Conservation (phyloP, 1,284 basidiomycete species). For the Apiotrichum gamsii region DNA sequence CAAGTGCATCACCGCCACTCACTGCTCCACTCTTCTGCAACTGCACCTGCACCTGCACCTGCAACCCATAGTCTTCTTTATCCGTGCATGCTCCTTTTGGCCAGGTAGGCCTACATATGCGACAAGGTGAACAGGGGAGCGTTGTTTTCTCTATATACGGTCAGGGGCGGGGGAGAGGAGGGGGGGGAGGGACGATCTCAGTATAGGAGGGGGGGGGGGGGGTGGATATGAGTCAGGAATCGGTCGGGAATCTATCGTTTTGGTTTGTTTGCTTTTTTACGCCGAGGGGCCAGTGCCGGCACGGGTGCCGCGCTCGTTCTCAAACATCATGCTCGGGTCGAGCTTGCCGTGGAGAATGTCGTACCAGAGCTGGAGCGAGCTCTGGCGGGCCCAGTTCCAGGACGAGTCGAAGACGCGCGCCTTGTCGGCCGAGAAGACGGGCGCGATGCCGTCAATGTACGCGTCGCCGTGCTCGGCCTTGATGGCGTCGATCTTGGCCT, state of each 20-base stretch:
- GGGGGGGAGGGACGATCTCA: no score
- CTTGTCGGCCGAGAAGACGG: conserved; percentile 87
- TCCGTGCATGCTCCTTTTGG: conserved; percentile 16
- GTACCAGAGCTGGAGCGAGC: conserved; percentile 91
- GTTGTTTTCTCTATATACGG: conserved; percentile 6
- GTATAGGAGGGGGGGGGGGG: no score
- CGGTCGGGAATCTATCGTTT: no score
- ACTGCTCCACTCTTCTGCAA: background rate
- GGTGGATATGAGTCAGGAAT: no score
- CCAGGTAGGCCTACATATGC: conserved; percentile 9
- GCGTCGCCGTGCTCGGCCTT: conserved; percentile 78
- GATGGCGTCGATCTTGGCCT: conserved; percentile 70
- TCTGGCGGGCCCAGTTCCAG: conserved; percentile 99
- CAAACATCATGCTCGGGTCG: conserved; percentile 45
- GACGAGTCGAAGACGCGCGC: conserved; percentile 96
- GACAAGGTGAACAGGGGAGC: conserved; percentile 11
- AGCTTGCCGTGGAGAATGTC: conserved; percentile 83
- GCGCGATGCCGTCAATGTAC: conserved; percentile 92
- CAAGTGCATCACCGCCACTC: no score
- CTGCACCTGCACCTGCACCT: no score
- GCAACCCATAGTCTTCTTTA: no score
- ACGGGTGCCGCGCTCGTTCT: conserved; percentile 30
- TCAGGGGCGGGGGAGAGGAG: background rate
- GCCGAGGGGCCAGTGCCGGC: conserved; percentile 13
- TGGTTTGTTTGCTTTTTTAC: background rate